Percentiles rank a stretch among this genome's conserved stretches.
Conservation (phyloP, 1,139 yeast species). For the Geotrichum candidum region DNA sequence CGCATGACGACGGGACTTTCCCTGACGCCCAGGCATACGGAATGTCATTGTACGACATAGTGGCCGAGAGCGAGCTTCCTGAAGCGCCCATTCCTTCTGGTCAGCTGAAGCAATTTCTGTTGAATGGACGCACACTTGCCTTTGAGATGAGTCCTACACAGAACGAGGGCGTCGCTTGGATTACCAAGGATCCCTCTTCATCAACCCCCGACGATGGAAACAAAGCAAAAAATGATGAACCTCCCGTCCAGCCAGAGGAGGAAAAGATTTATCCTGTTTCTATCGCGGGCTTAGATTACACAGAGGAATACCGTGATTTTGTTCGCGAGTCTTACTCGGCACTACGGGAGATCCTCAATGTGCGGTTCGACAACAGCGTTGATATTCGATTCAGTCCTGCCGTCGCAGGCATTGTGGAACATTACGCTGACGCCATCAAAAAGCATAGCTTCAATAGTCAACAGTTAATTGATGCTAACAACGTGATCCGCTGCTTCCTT, state of each 20-base stretch:
- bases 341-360: constrained; percentile 11
- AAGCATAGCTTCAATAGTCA: constrained; percentile 15
- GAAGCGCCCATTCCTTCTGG: constrained; percentile 34
- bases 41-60: not conserved
- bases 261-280: constrained; percentile 38
- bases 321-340: constrained; percentile 34
- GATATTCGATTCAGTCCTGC: constrained; percentile 15
- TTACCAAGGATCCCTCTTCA: constrained; percentile 29
- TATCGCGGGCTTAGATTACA: constrained; percentile 37
- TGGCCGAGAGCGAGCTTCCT: constrained; percentile 10
- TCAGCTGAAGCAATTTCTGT: constrained; percentile 30
- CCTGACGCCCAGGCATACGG: constrained; percentile 14
- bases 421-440: constrained; percentile 15
- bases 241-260: constrained; percentile 25
- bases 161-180: constrained; percentile 39
- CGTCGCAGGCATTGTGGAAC: constrained; percentile 12
- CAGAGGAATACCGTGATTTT: constrained; percentile 37
- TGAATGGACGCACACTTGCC: constrained; percentile 37
- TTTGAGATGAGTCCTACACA: constrained; percentile 41
- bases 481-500: constrained; percentile 23
- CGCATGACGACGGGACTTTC: constrained; percentile 9
- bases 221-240: constrained; percentile 10
- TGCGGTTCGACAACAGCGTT: not conserved
- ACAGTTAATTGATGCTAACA: constrained; percentile 22
- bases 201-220: not conserved